phyloP scores from a whole-genome alignment of 495 filamentous ascomycete species.

The Chaetomium fimeti region DNA sequence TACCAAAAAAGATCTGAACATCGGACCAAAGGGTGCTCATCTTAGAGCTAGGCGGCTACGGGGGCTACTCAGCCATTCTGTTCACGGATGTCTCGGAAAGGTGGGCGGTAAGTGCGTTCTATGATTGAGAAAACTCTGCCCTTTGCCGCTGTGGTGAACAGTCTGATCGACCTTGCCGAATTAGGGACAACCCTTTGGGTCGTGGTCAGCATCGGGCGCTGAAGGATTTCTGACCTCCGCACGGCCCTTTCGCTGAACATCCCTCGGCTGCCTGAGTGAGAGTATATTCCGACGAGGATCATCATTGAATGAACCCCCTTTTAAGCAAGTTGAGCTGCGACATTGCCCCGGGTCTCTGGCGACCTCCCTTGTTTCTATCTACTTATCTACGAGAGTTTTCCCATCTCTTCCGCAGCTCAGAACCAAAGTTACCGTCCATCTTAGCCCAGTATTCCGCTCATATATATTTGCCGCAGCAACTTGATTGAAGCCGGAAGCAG shows the following conservation, averaged over 20 bases:
- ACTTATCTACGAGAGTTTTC: background rate
- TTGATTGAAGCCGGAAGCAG: slow-evolving; percentile 2
- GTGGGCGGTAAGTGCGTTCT: background rate
- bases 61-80: background rate
- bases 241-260: background rate
- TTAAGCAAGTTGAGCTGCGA: background rate
- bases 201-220: background rate
- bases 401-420: background rate
- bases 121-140: background rate
- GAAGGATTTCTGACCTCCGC: background rate
- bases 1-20: background rate
- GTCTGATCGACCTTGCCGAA: slow-evolving; percentile 1
- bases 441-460: background rate
- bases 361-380: background rate
- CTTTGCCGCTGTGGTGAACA: slow-evolving; percentile 1
- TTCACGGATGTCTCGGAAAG: background rate
- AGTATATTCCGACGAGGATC: slow-evolving; percentile 3
- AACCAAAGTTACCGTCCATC: background rate
- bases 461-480: background rate
- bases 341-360: background rate
- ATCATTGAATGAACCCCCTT: background rate
- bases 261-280: background rate
- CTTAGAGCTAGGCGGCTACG: background rate
- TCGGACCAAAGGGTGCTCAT: background rate
- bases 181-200: background rate